Percentiles rank a stretch among this genome's conserved stretches.
Evolutionary conservation across 2,329 filamentous ascomycete genomes (phyloP).

Genomic region (Hawksworthiomyces lignivorus): DNA sequence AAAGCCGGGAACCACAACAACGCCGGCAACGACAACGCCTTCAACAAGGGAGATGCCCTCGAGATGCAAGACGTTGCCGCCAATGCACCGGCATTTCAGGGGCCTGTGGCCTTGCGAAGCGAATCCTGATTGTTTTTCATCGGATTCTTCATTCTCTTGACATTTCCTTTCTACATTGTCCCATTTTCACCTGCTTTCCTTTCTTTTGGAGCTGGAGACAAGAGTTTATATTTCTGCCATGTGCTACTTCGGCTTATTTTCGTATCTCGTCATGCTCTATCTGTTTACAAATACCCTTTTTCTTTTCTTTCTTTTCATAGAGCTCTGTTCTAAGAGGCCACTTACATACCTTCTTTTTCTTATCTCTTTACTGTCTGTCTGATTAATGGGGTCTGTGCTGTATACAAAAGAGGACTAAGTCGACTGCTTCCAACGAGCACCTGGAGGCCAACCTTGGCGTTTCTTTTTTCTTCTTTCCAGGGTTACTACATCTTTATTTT

Average conservation of each 20-base stretch:
- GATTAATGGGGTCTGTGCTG: too few relatives aligned
- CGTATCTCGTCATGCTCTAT: neutral
- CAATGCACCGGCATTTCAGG: conserved; percentile 4
- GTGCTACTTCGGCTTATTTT: too few relatives aligned
- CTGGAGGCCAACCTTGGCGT: too few relatives aligned
- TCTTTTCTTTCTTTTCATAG: neutral
- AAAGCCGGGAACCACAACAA: conserved; percentile 23
- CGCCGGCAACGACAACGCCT: neutral
- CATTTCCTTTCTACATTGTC: neutral
- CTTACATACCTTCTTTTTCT: neutral
- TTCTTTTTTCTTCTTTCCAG: too few relatives aligned
- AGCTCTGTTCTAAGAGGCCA: neutral
- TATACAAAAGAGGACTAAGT: too few relatives aligned
- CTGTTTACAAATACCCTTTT: too few relatives aligned
- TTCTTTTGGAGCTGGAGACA: too few relatives aligned
- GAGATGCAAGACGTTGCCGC: conserved; percentile 62
- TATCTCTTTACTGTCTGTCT: neutral
- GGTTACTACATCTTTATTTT: too few relatives aligned
- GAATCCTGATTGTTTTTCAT: neutral
- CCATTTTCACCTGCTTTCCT: too few relatives aligned
- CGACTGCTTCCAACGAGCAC: too few relatives aligned
- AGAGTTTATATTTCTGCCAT: too few relatives aligned
- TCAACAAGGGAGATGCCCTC: conserved; percentile 36
- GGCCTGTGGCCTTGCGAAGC: conserved; percentile 5
- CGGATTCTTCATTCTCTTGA: too few relatives aligned